Conservation (phyloP, 2,329 filamentous ascomycete species). For the Talaromyces islandicus region DNA sequence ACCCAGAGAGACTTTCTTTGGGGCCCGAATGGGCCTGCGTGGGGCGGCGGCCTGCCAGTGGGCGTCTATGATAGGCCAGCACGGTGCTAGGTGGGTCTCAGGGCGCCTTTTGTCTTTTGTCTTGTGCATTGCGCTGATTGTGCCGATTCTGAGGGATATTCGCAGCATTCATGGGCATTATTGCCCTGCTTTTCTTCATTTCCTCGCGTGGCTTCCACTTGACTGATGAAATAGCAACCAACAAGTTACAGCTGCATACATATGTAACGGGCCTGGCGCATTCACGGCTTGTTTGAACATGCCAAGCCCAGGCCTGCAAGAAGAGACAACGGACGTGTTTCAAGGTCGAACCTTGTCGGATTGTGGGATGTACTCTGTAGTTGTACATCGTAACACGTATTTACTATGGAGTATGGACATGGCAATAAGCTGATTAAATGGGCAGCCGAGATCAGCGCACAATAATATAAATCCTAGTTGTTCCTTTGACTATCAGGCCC, state of each 20-base stretch:
- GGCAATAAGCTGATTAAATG: no score
- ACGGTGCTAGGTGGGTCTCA: conserved; percentile 3
- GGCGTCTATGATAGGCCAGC: background rate
- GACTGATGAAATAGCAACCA: no score
- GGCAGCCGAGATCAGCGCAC: no score
- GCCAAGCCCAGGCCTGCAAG: background rate
- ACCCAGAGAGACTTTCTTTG: background rate
- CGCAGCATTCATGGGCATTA: no score
- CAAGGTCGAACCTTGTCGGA: background rate
- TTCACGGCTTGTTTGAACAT: background rate
- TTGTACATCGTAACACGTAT: no score
- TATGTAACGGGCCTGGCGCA: no score
- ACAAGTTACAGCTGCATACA: no score
- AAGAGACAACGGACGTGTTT: background rate
- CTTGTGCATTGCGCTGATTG: no score
- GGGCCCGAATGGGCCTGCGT: conserved; percentile 1
- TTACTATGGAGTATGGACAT: no score
- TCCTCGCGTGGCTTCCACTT: background rate
- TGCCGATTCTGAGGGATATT: no score
- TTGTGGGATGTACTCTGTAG: no score
- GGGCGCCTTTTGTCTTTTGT: background rate
- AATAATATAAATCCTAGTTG: no score
- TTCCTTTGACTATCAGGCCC: background rate
- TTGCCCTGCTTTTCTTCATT: background rate
- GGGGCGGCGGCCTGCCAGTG: background rate